Conservation (phyloP, 495 filamentous ascomycete species). For the Pseudomonodictys pantanalensis region DNA sequence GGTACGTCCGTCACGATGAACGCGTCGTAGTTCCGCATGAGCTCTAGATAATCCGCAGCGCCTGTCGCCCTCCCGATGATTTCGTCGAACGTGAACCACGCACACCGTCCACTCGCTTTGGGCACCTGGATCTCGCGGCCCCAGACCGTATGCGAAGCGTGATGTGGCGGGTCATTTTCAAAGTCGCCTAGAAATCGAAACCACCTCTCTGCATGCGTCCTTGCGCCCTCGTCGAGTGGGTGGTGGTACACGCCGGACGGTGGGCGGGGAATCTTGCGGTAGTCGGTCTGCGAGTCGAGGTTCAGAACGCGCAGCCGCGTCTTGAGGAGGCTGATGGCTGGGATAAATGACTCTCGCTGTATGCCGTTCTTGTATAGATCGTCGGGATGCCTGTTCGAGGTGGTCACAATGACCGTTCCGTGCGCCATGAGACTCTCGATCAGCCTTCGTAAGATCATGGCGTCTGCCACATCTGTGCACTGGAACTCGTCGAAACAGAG, state of each 20-base stretch:
- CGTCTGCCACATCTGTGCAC: slow-evolving; percentile 97
- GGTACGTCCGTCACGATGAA: slow-evolving; percentile 91
- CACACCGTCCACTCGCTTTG: slow-evolving; percentile 79
- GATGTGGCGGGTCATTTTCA: slow-evolving; percentile 69
- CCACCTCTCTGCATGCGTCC: slow-evolving; percentile 85
- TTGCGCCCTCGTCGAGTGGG: slow-evolving; percentile 73
- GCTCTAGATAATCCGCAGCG: slow-evolving; percentile 92
- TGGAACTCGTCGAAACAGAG: slow-evolving; percentile 99
- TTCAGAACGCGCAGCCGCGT: slow-evolving; percentile 81
- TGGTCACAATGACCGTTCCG: slow-evolving; percentile 93
- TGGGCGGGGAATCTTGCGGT: slow-evolving; percentile 92
- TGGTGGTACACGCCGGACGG: slow-evolving; percentile 90
- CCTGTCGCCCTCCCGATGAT: slow-evolving; percentile 82
- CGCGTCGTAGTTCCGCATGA: slow-evolving; percentile 84
- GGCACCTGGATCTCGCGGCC: slow-evolving; percentile 86
- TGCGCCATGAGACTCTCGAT: slow-evolving; percentile 90
- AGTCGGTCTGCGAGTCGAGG: slow-evolving; percentile 91
- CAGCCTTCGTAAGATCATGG: slow-evolving; percentile 91
- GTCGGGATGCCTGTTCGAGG: slow-evolving; percentile 93
- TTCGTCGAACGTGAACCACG: slow-evolving; percentile 86
- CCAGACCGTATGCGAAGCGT: slow-evolving; percentile 83
- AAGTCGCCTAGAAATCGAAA: slow-evolving; percentile 89
- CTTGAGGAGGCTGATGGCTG: slow-evolving; percentile 90
- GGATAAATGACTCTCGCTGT: slow-evolving; percentile 90
- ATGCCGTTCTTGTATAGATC: slow-evolving; percentile 98